A percentile compares a stretch with the other conserved stretches of the same genome.
Evolutionary conservation across 495 filamentous ascomycete genomes (phyloP).

Genomic region (Arthonia radiata): DNA sequence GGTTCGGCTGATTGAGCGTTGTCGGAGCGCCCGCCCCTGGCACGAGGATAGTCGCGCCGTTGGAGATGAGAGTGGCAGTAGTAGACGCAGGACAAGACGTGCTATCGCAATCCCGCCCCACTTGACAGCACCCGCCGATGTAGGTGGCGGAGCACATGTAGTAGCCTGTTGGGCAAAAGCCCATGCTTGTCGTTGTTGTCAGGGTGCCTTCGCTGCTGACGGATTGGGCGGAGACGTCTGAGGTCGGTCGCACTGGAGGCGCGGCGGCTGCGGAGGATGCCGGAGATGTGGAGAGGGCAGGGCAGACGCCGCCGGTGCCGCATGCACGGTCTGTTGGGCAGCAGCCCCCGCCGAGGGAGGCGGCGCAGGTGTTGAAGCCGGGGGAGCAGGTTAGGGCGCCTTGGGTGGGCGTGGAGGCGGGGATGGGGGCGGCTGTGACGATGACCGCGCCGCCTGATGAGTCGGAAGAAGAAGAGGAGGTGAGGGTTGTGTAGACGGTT

Average conservation of each 20-base stretch:
- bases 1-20: slow-evolving; percentile 9
- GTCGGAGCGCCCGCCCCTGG: slow-evolving; percentile 11
- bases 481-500: slow-evolving; percentile 7
- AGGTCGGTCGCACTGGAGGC: slow-evolving; percentile 28
- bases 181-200: slow-evolving; percentile 14
- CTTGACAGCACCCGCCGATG: slow-evolving; percentile 54
- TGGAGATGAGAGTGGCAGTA: slow-evolving; percentile 28
- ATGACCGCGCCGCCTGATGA: slow-evolving; percentile 9
- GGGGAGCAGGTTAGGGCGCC: slow-evolving; percentile 26
- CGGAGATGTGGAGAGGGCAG: slow-evolving; percentile 11
- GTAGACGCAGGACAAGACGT: slow-evolving; percentile 31
- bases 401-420: slow-evolving; percentile 4
- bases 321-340: slow-evolving; percentile 19
- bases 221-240: slow-evolving; percentile 9
- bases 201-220: slow-evolving; percentile 1
- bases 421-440: slow-evolving; percentile 4
- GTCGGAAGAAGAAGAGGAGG: slow-evolving; percentile 15
- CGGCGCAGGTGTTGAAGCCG: slow-evolving; percentile 30
- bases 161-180: slow-evolving; percentile 44
- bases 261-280: slow-evolving; percentile 9
- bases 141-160: slow-evolving; percentile 45
- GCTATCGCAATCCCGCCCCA: slow-evolving; percentile 56
- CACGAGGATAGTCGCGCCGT: slow-evolving; percentile 42
- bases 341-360: slow-evolving; percentile 27
- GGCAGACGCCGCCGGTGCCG: slow-evolving; percentile 8